Base-by-base conservation (phyloP, 2,329 filamentous ascomycete species). In the Amauroascus verrucosus region DNA sequence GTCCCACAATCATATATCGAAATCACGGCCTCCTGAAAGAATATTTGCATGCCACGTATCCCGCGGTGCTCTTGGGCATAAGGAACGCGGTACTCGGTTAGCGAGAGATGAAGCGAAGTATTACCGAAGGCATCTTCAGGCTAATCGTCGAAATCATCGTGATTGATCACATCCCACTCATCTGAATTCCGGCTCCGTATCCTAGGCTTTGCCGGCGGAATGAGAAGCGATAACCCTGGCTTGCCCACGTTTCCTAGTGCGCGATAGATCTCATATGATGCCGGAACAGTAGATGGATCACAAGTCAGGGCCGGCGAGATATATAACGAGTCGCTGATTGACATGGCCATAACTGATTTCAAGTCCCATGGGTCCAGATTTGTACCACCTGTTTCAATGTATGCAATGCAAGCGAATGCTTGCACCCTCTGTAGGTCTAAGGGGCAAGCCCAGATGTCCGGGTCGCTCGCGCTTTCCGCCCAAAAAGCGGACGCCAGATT, bases 81-180 rank as follows among this genome's bases (percentile, higher is more conserved):
- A 1, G 61, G 51, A 0, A 57, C 18, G 24, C 58, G 40, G 14
- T 35, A 35, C 14, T 13, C 56, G 0, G 62, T 62, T 33, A 63
- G 58, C 1, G 56, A 62, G 14, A 64, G 57, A 48, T 64, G 63
- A 9, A 64, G 46, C 0, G 58, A 56, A 1, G 60, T 63, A 7
- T 53, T 24, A 5, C 16, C 2, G 43, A 64, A 64, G 32, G 40
- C 41, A 35, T 60, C 56, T 13, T 48, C 9, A 18, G 54, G 55
- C 1, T n/a, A n/a, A n/a, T 55, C 54, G 45, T 64, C 59, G 38
- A 59, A 64, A 1, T 28, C 24, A 13, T 51, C 13, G 38, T 62
- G 59, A 33, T 57, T 55, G 26, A 63, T 52, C 0, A 58, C 16
- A 3, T 41, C 26, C 41, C 55, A 58, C 5, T 54, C 46, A 5